phyloP scores from a whole-genome alignment of 139 green algal genomes.

The Chlamydomonas asymmetrica region DNA sequence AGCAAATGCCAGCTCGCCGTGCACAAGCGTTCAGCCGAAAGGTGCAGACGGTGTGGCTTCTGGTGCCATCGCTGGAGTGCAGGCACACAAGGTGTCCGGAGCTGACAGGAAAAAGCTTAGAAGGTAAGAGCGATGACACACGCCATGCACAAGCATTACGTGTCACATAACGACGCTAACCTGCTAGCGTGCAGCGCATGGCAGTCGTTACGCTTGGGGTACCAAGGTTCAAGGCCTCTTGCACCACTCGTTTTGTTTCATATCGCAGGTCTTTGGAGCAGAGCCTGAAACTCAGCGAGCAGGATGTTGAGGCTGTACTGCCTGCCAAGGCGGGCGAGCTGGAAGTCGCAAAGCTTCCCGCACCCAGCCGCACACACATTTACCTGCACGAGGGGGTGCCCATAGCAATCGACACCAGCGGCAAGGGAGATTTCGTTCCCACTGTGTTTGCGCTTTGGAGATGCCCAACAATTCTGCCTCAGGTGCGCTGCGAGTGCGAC shows the following conservation, averaged over 20 bases:
- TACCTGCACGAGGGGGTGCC: slow-evolving; percentile 49
- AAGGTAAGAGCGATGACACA: slow-evolving; percentile 6
- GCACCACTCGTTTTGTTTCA: not conserved
- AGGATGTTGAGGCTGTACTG: slow-evolving; percentile 46
- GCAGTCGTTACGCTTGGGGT: slow-evolving; percentile 3
- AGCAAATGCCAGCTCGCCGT: too few relatives aligned
- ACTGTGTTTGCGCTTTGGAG: slow-evolving; percentile 64
- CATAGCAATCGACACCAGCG: slow-evolving; percentile 47
- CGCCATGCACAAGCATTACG: not conserved
- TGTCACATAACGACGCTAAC: not conserved
- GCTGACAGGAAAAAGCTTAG: slow-evolving; percentile 63
- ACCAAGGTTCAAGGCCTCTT: not conserved
- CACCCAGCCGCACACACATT: slow-evolving; percentile 41
- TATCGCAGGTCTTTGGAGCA: slow-evolving; percentile 39
- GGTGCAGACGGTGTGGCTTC: too few relatives aligned
- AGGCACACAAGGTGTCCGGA: slow-evolving; percentile 49
- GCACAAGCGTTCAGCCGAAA: too few relatives aligned
- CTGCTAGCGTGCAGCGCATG: not conserved
- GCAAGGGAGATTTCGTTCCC: slow-evolving; percentile 59
- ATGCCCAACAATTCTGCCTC: slow-evolving; percentile 43
- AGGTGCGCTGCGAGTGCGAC: not conserved
- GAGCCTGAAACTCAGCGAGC: slow-evolving; percentile 13
- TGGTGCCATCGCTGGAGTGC: too few relatives aligned
- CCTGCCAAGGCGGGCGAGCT: slow-evolving; percentile 61
- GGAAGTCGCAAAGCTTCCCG: slow-evolving; percentile 50